Conservation (phyloP, 2,329 filamentous ascomycete species). For the Periglandula ipomoeae region DNA sequence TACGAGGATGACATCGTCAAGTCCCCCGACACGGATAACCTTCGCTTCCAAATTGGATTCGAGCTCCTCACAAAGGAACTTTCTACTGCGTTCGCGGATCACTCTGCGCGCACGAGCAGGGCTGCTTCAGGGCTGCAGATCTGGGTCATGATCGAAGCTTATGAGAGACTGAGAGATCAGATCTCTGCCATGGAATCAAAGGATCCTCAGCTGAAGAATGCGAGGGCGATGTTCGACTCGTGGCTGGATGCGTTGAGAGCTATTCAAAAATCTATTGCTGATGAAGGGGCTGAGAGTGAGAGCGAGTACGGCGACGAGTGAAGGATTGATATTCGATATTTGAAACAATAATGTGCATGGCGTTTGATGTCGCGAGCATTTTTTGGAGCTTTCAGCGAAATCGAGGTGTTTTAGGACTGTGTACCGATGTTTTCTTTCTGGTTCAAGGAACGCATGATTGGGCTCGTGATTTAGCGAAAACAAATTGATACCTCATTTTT, state of each 20-base stretch:
- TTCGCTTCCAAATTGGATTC: slow-evolving; percentile 40
- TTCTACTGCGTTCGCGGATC: slow-evolving; percentile 28
- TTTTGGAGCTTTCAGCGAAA: too few relatives aligned
- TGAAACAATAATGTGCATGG: too few relatives aligned
- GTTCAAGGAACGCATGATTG: too few relatives aligned
- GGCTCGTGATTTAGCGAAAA: too few relatives aligned
- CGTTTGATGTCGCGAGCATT: too few relatives aligned
- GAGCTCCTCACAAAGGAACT: slow-evolving; percentile 42
- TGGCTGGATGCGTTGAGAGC: slow-evolving; percentile 42
- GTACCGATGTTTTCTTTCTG: too few relatives aligned
- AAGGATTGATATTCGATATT: too few relatives aligned
- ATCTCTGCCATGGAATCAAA: slow-evolving; percentile 26
- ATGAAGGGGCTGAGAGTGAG: slow-evolving; percentile 15
- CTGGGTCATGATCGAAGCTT: slow-evolving; percentile 50
- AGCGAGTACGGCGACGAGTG: slow-evolving; percentile 20
- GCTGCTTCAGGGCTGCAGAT: slow-evolving; percentile 40
- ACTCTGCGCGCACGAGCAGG: slow-evolving; percentile 14
- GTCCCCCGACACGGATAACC: slow-evolving; percentile 20
- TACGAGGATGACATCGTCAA: slow-evolving; percentile 5
- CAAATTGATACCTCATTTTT: too few relatives aligned
- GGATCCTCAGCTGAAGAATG: slow-evolving; percentile 22
- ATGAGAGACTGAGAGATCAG: slow-evolving; percentile 42
- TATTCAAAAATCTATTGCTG: slow-evolving; percentile 30
- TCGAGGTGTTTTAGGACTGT: too few relatives aligned
- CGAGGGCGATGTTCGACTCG: slow-evolving; percentile 34